These are phyloP conservation scores for Aspergillus piperis DNA, from an alignment of 2,329 filamentous ascomycete species.

Conservation along the genomic window DNA sequence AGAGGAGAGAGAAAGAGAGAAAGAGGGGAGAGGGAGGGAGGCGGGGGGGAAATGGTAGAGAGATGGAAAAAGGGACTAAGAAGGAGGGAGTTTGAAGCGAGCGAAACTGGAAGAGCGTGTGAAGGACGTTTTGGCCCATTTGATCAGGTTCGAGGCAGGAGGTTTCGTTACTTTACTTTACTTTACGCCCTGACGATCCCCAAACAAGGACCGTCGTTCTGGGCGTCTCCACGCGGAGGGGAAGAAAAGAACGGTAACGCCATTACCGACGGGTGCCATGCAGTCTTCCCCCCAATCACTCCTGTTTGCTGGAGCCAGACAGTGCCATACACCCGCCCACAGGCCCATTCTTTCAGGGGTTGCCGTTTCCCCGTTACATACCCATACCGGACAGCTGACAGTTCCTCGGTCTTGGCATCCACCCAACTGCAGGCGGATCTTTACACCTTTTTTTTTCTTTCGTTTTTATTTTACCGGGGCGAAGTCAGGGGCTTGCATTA, in stretches of 20 bases:
- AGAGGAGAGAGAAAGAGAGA: background rate
- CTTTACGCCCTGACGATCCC: constrained; percentile 24
- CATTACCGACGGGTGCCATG: constrained; percentile 6
- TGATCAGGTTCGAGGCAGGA: constrained; percentile 10
- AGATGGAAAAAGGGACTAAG: constrained; percentile 1
- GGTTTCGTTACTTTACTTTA: background rate
- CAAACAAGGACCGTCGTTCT: constrained; percentile 19
- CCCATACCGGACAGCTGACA: background rate
- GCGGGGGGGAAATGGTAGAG: background rate
- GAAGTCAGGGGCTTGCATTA: constrained; percentile 1
- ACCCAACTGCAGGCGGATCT: background rate
- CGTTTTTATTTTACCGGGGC: background rate
- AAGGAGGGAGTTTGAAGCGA: constrained; percentile 1
- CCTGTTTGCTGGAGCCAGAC: background rate
- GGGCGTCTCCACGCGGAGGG: constrained; percentile 18
- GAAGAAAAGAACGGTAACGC: constrained; percentile 3
- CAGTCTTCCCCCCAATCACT: background rate
- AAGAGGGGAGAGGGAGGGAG: background rate
- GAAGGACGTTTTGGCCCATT: background rate
- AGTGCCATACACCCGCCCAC: background rate
- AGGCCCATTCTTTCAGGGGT: constrained; percentile 5
- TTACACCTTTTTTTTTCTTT: background rate
- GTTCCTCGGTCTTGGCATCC: background rate
- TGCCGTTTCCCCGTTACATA: constrained; percentile 2
- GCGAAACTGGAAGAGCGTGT: background rate